phyloP scores from a whole-genome alignment of 306 rosid species.

The Quercus variabilis region DNA sequence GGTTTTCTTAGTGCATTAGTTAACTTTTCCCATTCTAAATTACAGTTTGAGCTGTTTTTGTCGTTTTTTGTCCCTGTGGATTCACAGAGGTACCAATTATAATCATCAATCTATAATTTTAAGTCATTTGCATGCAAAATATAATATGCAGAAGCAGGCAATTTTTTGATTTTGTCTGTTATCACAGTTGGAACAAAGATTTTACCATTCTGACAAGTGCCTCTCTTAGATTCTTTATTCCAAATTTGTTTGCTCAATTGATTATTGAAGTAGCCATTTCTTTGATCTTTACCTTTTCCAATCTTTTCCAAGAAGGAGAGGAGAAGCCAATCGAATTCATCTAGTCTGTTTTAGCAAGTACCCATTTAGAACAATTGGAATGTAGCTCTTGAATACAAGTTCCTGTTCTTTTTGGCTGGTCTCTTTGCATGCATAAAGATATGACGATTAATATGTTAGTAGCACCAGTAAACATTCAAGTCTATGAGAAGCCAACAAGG shows the following conservation, averaged over 20 bases:
- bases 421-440: not conserved
- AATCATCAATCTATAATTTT: not conserved
- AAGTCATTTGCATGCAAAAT: not conserved
- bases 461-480: not conserved
- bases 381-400: not conserved
- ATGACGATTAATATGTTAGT: not conserved
- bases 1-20: too few species aligned
- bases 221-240: not conserved
- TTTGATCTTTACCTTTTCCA: not conserved
- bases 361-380: not conserved
- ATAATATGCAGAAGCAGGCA: too few species aligned
- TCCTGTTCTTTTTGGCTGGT: not conserved
- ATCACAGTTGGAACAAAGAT: not conserved
- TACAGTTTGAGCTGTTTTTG: not conserved
- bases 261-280: not conserved
- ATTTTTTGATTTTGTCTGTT: not conserved
- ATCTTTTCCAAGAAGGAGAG: not conserved
- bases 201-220: not conserved
- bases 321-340: not conserved
- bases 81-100: not conserved
- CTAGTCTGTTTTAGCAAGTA: not conserved
- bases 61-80: not conserved
- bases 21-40: too few species aligned
- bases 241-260: not conserved
- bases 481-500: conserved; percentile 6